These are phyloP conservation scores for Pseudogymnoascus sp. DNA, from an alignment of 2,329 filamentous ascomycete genomes.

Conservation along the genomic window DNA sequence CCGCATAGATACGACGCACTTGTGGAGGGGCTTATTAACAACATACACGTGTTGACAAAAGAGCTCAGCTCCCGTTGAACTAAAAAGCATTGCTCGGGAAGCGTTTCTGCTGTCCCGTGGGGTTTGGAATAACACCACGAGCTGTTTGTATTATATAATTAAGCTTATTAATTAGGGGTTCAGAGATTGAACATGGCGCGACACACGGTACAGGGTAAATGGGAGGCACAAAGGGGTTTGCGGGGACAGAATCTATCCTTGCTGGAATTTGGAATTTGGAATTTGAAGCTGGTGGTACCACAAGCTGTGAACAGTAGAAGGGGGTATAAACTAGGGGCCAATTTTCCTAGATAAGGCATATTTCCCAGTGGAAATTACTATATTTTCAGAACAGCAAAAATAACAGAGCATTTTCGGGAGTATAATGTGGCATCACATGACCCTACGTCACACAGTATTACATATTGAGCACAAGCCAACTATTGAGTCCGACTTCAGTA, in stretches of 20 bases:
- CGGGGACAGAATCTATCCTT: background rate
- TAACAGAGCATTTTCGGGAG: background rate
- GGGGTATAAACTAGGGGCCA: background rate
- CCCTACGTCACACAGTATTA: background rate
- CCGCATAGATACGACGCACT: conserved; percentile 57
- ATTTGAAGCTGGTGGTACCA: background rate
- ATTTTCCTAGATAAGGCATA: background rate
- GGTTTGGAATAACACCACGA: background rate
- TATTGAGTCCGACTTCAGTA: background rate
- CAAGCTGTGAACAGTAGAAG: background rate
- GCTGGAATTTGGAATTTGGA: background rate
- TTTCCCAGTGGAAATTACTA: background rate
- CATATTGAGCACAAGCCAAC: background rate
- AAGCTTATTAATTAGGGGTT: conserved; percentile 5
- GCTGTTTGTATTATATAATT: conserved; percentile 3
- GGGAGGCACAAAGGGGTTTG: background rate
- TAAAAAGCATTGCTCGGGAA: background rate
- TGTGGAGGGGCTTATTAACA: conserved; percentile 68
- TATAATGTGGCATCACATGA: background rate
- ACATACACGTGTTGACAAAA: conserved; percentile 36
- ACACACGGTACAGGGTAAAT: background rate
- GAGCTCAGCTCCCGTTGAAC: background rate
- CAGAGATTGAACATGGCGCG: background rate
- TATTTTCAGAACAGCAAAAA: background rate
- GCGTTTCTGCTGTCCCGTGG: background rate